A percentile compares a stretch with the other conserved stretches of the same genome.
phyloP scores from a whole-genome alignment of 805 yeast species.

The Zygosaccharomyces bisporus region DNA sequence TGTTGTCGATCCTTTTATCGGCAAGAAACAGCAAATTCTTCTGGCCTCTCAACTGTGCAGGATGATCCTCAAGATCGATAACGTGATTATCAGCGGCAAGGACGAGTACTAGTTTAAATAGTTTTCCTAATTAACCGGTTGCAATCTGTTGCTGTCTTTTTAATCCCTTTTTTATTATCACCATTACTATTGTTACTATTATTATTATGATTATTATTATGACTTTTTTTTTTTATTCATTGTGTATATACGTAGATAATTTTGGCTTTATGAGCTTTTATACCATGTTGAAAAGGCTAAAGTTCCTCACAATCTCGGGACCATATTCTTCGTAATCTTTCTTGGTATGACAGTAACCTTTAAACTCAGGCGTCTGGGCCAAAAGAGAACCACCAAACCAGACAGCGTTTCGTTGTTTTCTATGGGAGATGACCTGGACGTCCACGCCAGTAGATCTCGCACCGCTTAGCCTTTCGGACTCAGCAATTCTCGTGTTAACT shows the following conservation, averaged over 20 bases:
- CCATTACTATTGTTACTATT: neutral
- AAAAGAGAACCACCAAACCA: conserved; percentile 98
- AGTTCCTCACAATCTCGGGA: conserved; percentile 95
- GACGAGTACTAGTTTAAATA: conserved; percentile 52
- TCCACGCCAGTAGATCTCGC: conserved; percentile 88
- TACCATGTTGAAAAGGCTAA: conserved; percentile 89
- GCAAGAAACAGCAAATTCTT: conserved; percentile 92
- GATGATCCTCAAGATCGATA: conserved; percentile 95
- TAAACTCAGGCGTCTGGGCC: conserved; percentile 96
- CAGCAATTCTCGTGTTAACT: conserved; percentile 83
- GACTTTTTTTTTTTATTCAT: neutral
- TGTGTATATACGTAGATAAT: conserved; percentile 8
- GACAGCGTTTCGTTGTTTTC: conserved; percentile 96
- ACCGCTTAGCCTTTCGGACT: conserved; percentile 71
- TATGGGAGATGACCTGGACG: conserved; percentile 94
- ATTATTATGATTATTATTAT: conserved; percentile 2
- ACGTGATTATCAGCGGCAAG: conserved; percentile 87
- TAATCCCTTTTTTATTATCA: neutral
- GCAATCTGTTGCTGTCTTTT: neutral
- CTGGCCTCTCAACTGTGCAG: conserved; percentile 96
- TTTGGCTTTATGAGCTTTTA: conserved; percentile 27
- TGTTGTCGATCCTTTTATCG: conserved; percentile 94
- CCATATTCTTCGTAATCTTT: conserved; percentile 97
- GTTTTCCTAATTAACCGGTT: neutral
- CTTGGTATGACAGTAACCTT: conserved; percentile 94